phyloP scores from a whole-genome alignment of 2,329 filamentous ascomycete species.

The Knoxdaviesia proteae region DNA sequence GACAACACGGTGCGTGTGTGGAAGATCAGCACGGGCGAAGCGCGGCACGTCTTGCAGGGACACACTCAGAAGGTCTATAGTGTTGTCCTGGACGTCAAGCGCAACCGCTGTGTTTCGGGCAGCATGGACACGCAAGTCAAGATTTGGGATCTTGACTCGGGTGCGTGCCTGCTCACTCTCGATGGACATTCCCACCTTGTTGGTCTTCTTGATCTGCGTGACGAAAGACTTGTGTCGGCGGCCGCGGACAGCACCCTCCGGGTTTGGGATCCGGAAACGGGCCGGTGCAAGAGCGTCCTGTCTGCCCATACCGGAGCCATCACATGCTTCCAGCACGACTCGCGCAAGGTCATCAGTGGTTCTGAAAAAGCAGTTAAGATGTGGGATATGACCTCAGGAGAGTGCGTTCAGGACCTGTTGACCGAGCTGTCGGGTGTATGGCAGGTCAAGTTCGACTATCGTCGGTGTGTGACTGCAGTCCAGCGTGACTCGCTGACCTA shows the following conservation, averaged over 20 bases:
- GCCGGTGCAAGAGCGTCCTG: constrained; percentile 73
- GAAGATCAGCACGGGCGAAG: constrained; percentile 90
- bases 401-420: constrained; percentile 80
- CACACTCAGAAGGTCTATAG: constrained; percentile 93
- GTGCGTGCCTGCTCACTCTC: constrained; percentile 66
- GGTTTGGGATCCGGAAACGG: constrained; percentile 91
- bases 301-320: constrained; percentile 93
- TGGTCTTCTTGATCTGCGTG: constrained; percentile 71
- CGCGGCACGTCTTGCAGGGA: constrained; percentile 62
- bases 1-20: constrained; percentile 89
- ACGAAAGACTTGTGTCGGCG: constrained; percentile 80
- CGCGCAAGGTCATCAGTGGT: constrained; percentile 87
- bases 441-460: constrained; percentile 96
- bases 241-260: constrained; percentile 87
- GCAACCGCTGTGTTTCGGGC: constrained; percentile 89
- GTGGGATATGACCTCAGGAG: constrained; percentile 88
- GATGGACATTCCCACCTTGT: constrained; percentile 88
- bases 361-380: constrained; percentile 94
- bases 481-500: constrained; percentile 85
- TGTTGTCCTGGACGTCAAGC: constrained; percentile 76
- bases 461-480: constrained; percentile 87
- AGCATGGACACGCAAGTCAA: constrained; percentile 98
- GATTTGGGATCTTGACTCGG: constrained; percentile 86
- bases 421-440: constrained; percentile 92
- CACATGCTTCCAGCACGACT: constrained; percentile 96